phyloP scores from a whole-genome alignment of 345 rosid genomes.

The Rhodamnia rubescens region DNA sequence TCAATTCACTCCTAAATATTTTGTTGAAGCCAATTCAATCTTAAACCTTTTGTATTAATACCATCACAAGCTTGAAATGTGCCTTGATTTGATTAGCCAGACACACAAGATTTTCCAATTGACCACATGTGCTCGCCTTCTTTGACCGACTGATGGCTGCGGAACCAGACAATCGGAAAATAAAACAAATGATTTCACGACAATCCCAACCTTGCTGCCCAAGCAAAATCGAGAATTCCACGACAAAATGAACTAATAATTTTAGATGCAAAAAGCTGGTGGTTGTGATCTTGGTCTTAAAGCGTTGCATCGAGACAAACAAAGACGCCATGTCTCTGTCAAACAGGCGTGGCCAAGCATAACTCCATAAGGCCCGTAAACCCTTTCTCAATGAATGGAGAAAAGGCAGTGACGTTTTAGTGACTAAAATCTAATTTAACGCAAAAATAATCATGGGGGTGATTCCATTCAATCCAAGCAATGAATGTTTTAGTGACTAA shows the following conservation, averaged over 20 bases:
- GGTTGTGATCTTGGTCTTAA: not conserved
- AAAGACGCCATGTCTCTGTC: not conserved
- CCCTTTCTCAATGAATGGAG: no score
- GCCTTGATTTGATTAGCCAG: not conserved
- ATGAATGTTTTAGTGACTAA: not conserved
- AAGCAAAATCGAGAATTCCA: not conserved
- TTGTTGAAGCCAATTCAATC: no score
- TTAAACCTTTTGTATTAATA: no score
- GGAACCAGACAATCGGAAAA: not conserved
- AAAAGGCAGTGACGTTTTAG: not conserved
- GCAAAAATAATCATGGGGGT: not conserved
- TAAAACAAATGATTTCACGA: not conserved
- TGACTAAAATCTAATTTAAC: not conserved
- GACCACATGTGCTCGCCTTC: rapidly evolving
- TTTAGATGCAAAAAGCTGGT: not conserved
- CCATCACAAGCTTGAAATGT: no score
- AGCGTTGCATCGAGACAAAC: not conserved
- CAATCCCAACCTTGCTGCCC: not conserved
- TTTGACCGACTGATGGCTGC: not conserved
- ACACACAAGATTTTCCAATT: not conserved
- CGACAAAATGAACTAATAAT: not conserved
- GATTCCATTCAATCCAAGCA: not conserved
- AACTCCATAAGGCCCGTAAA: no score
- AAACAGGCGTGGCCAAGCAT: not conserved
- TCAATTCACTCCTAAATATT: no score